Conservation (phyloP, 257 asterid species). For the Rauvolfia tetraphylla region DNA sequence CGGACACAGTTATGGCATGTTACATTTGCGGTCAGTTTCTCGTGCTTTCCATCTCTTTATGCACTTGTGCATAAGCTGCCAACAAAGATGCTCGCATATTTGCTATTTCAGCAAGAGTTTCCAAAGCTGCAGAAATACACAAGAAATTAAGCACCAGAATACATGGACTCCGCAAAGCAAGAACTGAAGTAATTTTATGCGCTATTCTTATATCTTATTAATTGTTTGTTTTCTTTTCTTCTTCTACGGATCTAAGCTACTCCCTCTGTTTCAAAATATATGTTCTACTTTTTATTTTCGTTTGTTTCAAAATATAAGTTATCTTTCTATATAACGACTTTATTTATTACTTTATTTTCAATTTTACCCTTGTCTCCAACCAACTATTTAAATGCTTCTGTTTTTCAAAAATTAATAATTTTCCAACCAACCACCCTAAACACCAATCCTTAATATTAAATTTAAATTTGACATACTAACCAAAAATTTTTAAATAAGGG, state of each 20-base stretch:
- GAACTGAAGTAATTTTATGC: neutral
- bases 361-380: no score
- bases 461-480: no score
- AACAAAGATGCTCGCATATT: conserved; percentile 59
- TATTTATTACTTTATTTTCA: no score
- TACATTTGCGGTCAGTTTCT: conserved; percentile 11
- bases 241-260: no score
- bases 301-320: no score
- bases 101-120: conserved; percentile 64
- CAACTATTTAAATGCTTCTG: no score
- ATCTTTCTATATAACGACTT: no score
- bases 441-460: no score
- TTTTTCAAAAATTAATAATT: no score
- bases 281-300: no score
- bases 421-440: no score
- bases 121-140: conserved; percentile 52
- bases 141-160: neutral
- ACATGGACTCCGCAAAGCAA: neutral
- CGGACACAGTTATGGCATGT: neutral
- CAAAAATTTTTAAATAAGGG: no score
- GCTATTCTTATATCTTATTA: neutral
- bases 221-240: neutral
- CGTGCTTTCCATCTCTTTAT: conserved; percentile 36
- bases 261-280: neutral
- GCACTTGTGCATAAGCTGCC: conserved; percentile 54